phyloP scores from a whole-genome alignment of 2,329 filamentous ascomycete species.

The Penicillium corylophilum region DNA sequence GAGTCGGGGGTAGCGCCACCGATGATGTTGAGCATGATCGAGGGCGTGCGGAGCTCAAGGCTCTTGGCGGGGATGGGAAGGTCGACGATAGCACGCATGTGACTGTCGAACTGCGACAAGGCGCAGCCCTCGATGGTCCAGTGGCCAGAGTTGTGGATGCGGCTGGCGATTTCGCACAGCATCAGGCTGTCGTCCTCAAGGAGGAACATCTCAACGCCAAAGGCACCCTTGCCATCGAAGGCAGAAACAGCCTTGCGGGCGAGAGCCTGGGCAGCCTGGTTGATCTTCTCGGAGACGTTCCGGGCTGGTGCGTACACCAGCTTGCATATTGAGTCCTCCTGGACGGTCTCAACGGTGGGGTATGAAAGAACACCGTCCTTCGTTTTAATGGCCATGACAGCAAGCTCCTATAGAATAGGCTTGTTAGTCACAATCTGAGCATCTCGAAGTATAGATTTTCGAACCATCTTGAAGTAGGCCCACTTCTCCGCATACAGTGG shows the following conservation, averaged over 20 bases:
- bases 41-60: conserved; percentile 47
- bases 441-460: conserved; percentile 1
- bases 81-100: conserved; percentile 79
- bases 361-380: conserved; percentile 74
- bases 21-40: conserved; percentile 57
- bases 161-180: conserved; percentile 83
- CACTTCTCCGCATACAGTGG: conserved; percentile 88
- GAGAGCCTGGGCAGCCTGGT: conserved; percentile 68
- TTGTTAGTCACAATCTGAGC: background rate
- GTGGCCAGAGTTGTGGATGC: conserved; percentile 89
- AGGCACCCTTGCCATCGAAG: conserved; percentile 86
- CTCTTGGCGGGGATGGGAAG: conserved; percentile 58
- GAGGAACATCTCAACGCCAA: conserved; percentile 95
- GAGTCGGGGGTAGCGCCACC: conserved; percentile 59
- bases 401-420: conserved; percentile 60
- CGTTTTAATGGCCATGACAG: conserved; percentile 92
- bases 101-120: conserved; percentile 87
- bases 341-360: conserved; percentile 88
- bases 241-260: conserved; percentile 75
- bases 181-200: conserved; percentile 69
- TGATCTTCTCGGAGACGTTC: conserved; percentile 60
- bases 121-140: conserved; percentile 91
- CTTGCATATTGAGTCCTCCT: conserved; percentile 94
- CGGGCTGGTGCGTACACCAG: conserved; percentile 84
- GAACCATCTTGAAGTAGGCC: conserved; percentile 70